Evolutionary conservation across 768 basidiomycete species (phyloP).

Genomic region (Suillus weaverae): DNA sequence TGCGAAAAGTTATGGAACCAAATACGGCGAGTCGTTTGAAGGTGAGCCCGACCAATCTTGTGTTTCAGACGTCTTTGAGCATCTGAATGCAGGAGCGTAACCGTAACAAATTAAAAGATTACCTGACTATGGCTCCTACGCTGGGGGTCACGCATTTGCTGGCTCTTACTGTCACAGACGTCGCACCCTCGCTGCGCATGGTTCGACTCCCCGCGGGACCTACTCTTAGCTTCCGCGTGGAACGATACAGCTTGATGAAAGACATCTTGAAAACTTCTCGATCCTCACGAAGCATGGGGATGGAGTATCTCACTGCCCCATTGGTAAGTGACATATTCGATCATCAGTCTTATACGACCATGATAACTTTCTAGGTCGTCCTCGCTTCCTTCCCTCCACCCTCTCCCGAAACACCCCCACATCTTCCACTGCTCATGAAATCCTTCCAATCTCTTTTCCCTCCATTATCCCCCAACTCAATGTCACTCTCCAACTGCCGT

Average conservation of each 20-base stretch:
- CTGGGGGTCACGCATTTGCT: conserved; percentile 91
- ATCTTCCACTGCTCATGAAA: conserved; percentile 90
- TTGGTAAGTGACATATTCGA: conserved; percentile 53
- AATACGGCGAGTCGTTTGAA: conserved; percentile 92
- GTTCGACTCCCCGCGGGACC: conserved; percentile 88
- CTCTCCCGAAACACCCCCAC: conserved; percentile 72
- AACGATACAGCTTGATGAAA: conserved; percentile 89
- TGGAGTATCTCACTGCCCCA: conserved; percentile 91
- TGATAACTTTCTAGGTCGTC: conserved; percentile 63
- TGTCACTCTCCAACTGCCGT: conserved; percentile 85
- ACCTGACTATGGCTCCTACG: conserved; percentile 86
- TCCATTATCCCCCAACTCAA: conserved; percentile 78
- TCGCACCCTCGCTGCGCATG: conserved; percentile 85
- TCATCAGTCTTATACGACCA: neutral
- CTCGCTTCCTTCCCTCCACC: conserved; percentile 83
- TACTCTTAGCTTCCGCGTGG: conserved; percentile 89
- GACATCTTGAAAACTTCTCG: conserved; percentile 70
- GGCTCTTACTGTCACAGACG: conserved; percentile 84
- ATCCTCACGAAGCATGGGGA: conserved; percentile 71
- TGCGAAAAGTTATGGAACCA: conserved; percentile 96
- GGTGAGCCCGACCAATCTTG: conserved; percentile 40
- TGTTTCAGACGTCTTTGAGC: conserved; percentile 7
- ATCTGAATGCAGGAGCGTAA: conserved; percentile 70
- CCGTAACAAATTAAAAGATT: conserved; percentile 91
- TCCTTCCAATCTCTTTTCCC: conserved; percentile 97